Evolutionary conservation across 2,329 filamentous ascomycete species (phyloP), one percentile per base, ranked within the genome.

Genomic region (Hypomyces perniciosus): DNA sequence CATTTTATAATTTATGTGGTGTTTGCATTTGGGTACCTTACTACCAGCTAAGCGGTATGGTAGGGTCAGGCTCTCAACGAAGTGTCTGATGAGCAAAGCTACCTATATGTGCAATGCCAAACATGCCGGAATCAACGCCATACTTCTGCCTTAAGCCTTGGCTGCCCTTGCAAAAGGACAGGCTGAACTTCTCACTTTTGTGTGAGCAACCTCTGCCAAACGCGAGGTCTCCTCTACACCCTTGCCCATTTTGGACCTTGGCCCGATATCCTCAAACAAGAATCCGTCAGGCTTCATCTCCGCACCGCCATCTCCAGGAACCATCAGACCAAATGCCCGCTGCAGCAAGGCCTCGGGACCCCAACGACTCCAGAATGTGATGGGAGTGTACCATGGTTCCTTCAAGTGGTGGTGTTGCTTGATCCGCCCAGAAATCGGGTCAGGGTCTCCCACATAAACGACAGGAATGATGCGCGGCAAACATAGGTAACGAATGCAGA

Each of bases 341-440:
- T 69, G 62, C 4, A 79, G 51, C 72, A 75, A 75, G 0, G 75
- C 82, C 53, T 65, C 64, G 0, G 76, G 83, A 2, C 79, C 80
- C 81, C 79, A 89, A 52, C 80, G 78, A 59, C 76, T 80, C 79
- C 75, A 80, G 38, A 79, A 64, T 0, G 78, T 85, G 29, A 74
- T 74, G 54, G 77, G 73, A 27, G 79, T 72, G 65, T 88, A 88
- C 67, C 79, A 87, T 2, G 85, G 86, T 43, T 81, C 77, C 8
- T 80, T 78, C 28, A 83, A 74, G 66, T 81, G 87, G 35, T 71
- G 57, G 0, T 69, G 58, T 63, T 59, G 63, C 48, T 75, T 72
- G 55, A 81, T 74, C 3, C 78, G 76, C 1, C 78, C 78, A 0
- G 78, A 76, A 30, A 73, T 66, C 8, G 72, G 67, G 54, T 86